Base-by-base conservation (phyloP, 352 stramenopile species). In the Peronosclerospora sorghi region DNA sequence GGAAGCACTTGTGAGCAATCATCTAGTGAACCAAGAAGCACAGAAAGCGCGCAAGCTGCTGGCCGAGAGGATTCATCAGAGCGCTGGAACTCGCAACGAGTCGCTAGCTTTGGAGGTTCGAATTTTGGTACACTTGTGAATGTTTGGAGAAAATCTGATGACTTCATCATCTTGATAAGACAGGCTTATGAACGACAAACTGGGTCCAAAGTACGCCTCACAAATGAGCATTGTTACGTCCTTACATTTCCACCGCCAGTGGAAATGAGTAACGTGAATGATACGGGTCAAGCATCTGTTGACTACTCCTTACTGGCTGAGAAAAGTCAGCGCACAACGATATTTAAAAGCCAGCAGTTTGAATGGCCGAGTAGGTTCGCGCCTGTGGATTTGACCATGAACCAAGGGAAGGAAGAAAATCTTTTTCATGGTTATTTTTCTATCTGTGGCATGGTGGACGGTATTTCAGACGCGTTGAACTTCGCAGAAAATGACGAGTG, bases 401-500 rank as follows among this genome's bases (percentile, higher is more conserved):
- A 6, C 27, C 18, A 17, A 7, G 35, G 20, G 0, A 10, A 50
- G 4, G 24, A 43, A 10, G 23, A 59, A 13, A 27, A 24, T 5
- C 35, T 32, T 5, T 4, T 23, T 14, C 41, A 36, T 23, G 58
- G 56, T 32, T 76, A 70, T 27, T 88, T 88, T 42, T 76, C 69
- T 9, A 81, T 89, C 27, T 86, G 73, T 32, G 77, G 77, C 15
- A 86, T 86, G 77, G 68, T 89, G n/a, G 77, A 89, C 34, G 77
- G 77, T 15, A 55, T 86, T 19, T 52, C 70, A 9, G 77, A 89
- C 50, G 45, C 62, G 8, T 53, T 89, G 20, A 48, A 32, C 1
- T 86, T 86, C 40, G 43, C 48, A 3, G 41, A 48, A 17, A 68
- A 81, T 24, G 73, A 82, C 35, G 60, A 79, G 32, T 89, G 77